Base-by-base conservation (phyloP, 805 yeast species). In the Ogataea neopini region DNA sequence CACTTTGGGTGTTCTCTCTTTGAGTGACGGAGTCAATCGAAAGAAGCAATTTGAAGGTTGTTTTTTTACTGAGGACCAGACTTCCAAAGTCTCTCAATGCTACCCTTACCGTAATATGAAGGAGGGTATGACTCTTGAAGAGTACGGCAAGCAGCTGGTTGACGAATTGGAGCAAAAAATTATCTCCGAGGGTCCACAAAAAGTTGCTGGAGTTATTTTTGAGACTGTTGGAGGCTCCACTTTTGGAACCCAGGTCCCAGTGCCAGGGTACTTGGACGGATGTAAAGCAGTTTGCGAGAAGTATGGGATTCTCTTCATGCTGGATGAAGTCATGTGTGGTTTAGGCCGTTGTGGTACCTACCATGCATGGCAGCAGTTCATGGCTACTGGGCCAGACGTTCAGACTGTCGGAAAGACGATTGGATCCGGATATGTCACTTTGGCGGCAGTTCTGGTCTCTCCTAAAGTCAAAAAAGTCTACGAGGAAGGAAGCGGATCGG, bases 301-400 rank as follows among this genome's bases (percentile, higher is more conserved):
- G 57, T 75, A 76, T 57, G 80, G 74, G 30, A 67, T 73, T 28
- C 59, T 76, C 28, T 64, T 77, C 49, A 65, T 74, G 60, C 63
- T 74, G 37, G 82, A 77, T 51, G 82, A 78, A 60, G 77, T 76
- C 29, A 75, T 76, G 80, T 75, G 77, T 57, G 82, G 82, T 19
- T 68, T 75, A 29, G 81, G 80, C 28, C 69, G 82, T 56, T 62
- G 70, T 49, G 80, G 81, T 36, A 65, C 68, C 15, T 67, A 69
- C 41, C 72, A 73, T 57, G 76, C 79, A 36, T 75, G 47, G 48
- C 47, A 50, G 19, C 52, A 49, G 22, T 49, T 36, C 28, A 26
- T 49, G 28, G 45, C 20, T 73, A 49, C 39, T 19, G 71, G 70
- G 18, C 80, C 80, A 39, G 79, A 76, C 56, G 63, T 76, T 30